Evolutionary conservation across 192 early-diverging fungal genomes (phyloP).

Genomic region (Coemansia sp.): DNA sequence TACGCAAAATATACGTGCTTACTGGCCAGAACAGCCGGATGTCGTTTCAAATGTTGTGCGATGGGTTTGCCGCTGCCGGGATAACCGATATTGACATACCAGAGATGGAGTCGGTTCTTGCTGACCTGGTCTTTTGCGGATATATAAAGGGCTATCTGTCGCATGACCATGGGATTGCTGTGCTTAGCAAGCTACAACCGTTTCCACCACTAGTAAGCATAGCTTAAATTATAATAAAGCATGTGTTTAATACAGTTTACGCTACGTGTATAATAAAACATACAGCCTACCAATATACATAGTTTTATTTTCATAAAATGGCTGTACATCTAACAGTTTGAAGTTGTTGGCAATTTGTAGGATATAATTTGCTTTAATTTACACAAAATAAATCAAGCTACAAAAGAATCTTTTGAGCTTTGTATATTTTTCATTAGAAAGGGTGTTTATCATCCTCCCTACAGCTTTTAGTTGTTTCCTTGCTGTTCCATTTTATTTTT

Average conservation of each 20-base stretch:
- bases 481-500: background rate
- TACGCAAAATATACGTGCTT: conserved; percentile 72
- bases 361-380: no score
- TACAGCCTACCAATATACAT: no score
- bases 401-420: background rate
- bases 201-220: conserved; percentile 61
- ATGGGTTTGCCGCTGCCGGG: conserved; percentile 64
- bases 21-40: conserved; percentile 60
- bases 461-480: no score
- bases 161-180: conserved; percentile 71
- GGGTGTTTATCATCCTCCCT: background rate
- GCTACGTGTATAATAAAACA: no score
- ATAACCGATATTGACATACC: conserved; percentile 55
- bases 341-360: no score
- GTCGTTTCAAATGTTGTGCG: conserved; percentile 60
- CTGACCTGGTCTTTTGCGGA: conserved; percentile 84
- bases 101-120: conserved; percentile 85
- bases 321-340: no score
- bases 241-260: background rate
- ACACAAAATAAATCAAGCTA: no score
- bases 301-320: no score
- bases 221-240: background rate
- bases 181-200: conserved; percentile 73
- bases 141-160: conserved; percentile 87
- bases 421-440: background rate